phyloP scores from a whole-genome alignment of 352 stramenopile genomes.

The Hyaloperonospora brassicae region DNA sequence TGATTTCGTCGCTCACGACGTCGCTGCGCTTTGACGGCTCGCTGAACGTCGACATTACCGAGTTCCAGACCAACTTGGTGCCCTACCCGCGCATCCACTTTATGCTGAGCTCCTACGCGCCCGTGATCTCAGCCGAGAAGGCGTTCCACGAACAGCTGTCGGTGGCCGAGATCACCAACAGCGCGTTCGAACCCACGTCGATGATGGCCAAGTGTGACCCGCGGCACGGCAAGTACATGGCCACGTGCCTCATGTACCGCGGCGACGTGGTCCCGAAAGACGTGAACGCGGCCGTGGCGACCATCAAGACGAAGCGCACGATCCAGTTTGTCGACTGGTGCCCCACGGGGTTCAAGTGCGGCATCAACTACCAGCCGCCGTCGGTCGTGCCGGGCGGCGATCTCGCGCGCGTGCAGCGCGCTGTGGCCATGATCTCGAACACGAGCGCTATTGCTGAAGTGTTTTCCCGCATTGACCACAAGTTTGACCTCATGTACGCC shows the following conservation, averaged over 20 bases:
- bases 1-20: slow-evolving; percentile 94
- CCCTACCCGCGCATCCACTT: slow-evolving; percentile 97
- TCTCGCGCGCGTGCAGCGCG: slow-evolving; percentile 94
- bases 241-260: slow-evolving; percentile 96
- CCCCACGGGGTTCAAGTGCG: slow-evolving; percentile 98
- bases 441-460: slow-evolving; percentile 94
- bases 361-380: slow-evolving; percentile 51
- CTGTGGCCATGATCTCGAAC: slow-evolving; percentile 99
- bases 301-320: slow-evolving; percentile 99
- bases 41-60: slow-evolving; percentile 96
- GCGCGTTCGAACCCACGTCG: slow-evolving; percentile 89
- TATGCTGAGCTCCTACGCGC: slow-evolving; percentile 94
- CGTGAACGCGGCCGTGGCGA: slow-evolving; percentile 95
- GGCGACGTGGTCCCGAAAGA: slow-evolving; percentile 92
- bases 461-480: slow-evolving; percentile 27
- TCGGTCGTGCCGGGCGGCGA: slow-evolving; percentile 95
- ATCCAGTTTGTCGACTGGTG: slow-evolving; percentile 99
- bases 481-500: slow-evolving; percentile 29
- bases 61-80: slow-evolving; percentile 98
- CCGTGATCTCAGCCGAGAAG: slow-evolving; percentile 93
- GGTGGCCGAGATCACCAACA: slow-evolving; percentile 94
- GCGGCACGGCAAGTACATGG: slow-evolving; percentile 98
- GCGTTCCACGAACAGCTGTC: slow-evolving; percentile 92
- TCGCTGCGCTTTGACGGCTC: slow-evolving; percentile 95
- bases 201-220: slow-evolving; percentile 99